Conservation (phyloP, 768 basidiomycete species). For the Phlegmacium glaucopus region DNA sequence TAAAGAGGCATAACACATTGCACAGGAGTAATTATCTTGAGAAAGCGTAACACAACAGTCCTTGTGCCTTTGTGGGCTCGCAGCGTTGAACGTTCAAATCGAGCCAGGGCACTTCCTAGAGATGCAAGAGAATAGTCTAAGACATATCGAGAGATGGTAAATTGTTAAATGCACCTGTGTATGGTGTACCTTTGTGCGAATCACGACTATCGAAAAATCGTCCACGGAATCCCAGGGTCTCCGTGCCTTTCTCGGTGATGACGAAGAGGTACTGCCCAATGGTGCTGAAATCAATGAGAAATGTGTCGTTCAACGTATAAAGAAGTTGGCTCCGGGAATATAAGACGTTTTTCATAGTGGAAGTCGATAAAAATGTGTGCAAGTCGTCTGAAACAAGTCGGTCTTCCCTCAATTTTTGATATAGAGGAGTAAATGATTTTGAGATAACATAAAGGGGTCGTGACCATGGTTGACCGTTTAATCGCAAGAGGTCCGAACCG, state of each 20-base stretch:
- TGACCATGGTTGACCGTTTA: neutral
- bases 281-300: neutral
- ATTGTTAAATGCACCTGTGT: too few species aligned
- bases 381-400: neutral
- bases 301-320: neutral
- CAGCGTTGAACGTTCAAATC: neutral
- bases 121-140: too few species aligned
- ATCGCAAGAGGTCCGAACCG: neutral
- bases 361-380: neutral
- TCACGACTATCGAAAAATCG: too few species aligned
- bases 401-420: neutral
- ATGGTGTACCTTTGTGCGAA: too few species aligned
- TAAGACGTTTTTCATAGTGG: neutral
- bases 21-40: neutral
- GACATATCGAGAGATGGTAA: too few species aligned
- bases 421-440: neutral
- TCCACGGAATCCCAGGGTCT: too few species aligned
- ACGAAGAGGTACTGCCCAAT: neutral
- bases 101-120: neutral
- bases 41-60: neutral
- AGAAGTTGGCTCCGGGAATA: constrained; percentile 1
- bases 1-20: neutral
- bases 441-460: neutral
- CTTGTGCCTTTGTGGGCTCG: neutral
- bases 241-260: neutral